These are phyloP conservation scores for Carex scoparia DNA, from an alignment of 176 grass and related monocot genomes.

Conservation along the genomic window DNA sequence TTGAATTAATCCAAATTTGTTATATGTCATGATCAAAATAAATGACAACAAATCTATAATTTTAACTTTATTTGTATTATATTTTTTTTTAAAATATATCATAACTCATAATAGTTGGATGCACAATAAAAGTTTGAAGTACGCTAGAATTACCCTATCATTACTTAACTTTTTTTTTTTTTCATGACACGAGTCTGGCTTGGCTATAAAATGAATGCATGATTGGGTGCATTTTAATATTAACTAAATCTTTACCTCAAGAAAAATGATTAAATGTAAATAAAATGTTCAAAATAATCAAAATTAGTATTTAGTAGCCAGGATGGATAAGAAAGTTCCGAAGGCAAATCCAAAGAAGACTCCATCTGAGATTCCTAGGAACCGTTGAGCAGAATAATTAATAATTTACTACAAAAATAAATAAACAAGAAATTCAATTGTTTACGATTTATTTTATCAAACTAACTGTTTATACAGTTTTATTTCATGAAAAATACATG, in stretches of 20 bases:
- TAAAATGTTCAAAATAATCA: neutral
- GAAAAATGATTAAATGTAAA: neutral
- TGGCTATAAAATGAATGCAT: neutral
- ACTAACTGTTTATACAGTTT: neutral
- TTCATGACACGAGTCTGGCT: neutral
- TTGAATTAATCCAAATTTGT: too few species aligned
- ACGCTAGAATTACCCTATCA: too few species aligned
- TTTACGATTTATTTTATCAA: neutral
- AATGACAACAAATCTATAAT: too few species aligned
- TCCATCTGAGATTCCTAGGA: neutral
- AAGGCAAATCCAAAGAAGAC: neutral
- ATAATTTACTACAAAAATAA: neutral
- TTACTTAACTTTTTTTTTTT: neutral
- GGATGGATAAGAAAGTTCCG: neutral
- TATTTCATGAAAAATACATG: neutral
- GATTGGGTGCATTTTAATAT: neutral
- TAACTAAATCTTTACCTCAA: neutral
- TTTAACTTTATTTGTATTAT: too few species aligned
- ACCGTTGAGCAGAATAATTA: too few species aligned
- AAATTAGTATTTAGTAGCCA: neutral
- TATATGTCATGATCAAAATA: too few species aligned
- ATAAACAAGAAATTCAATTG: neutral
- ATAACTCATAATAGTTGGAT: too few species aligned
- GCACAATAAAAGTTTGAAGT: too few species aligned
- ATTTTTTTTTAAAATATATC: too few species aligned